These are phyloP conservation scores for Leucocoprinus leucothites DNA, from an alignment of 768 basidiomycete genomes.

Conservation along the genomic window DNA sequence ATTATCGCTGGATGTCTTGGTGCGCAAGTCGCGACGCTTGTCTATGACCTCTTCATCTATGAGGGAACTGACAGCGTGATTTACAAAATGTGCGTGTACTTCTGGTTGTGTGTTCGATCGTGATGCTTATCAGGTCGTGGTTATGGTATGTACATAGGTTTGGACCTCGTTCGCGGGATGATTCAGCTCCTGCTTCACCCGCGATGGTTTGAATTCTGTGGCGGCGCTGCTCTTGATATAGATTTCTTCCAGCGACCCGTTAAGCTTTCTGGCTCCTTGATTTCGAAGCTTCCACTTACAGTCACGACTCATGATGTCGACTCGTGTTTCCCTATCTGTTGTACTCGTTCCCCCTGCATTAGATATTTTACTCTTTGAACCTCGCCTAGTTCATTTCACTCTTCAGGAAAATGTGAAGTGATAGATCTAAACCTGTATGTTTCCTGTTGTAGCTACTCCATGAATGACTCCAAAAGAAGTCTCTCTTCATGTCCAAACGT, in stretches of 20 bases:
- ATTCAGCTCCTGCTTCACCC: neutral
- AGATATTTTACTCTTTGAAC: too few relatives aligned
- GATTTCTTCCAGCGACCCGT: neutral
- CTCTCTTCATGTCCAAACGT: too few relatives aligned
- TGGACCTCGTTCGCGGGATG: neutral
- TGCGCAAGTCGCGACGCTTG: slow-evolving; percentile 45
- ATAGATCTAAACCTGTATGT: too few relatives aligned
- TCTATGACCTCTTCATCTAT: slow-evolving; percentile 60
- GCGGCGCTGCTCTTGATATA: neutral
- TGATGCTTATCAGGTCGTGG: neutral
- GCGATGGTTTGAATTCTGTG: neutral
- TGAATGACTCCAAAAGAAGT: too few relatives aligned
- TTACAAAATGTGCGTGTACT: slow-evolving; percentile 44
- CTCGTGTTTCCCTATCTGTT: too few relatives aligned
- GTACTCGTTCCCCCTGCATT: too few relatives aligned
- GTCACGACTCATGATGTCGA: too few relatives aligned
- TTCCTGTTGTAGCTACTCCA: too few relatives aligned
- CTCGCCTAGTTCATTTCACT: too few relatives aligned
- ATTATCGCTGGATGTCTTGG: slow-evolving; percentile 57
- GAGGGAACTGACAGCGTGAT: slow-evolving; percentile 53
- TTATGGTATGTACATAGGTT: neutral
- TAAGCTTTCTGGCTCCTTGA: too few relatives aligned
- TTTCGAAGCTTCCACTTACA: too few relatives aligned
- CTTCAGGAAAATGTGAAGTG: too few relatives aligned
- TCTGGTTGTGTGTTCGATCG: neutral